Evolutionary conservation across 495 filamentous ascomycete genomes (phyloP).

Genomic region (Jackrogersella minutella): DNA sequence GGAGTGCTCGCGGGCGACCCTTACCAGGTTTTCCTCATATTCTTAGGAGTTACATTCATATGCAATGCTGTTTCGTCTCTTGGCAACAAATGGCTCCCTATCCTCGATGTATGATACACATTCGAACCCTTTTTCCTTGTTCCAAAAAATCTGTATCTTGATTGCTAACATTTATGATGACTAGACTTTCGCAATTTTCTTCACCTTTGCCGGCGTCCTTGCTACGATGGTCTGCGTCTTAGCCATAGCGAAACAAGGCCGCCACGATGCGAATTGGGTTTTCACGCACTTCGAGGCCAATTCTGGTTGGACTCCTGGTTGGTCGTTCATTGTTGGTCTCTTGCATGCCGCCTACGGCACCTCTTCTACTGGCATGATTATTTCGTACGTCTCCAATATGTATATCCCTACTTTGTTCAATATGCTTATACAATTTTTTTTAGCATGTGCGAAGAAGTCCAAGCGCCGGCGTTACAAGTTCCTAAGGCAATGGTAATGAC

Average conservation of each 20-base stretch:
- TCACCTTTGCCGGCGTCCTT: constrained; percentile 58
- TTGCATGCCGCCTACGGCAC: constrained; percentile 60
- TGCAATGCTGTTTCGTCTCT: constrained; percentile 64
- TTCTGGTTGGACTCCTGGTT: constrained; percentile 59
- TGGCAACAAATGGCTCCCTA: constrained; percentile 63
- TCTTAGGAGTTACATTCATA: constrained; percentile 63
- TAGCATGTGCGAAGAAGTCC: constrained; percentile 61
- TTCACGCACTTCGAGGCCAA: constrained; percentile 56
- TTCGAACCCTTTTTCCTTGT: neutral
- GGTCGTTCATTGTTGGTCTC: constrained; percentile 59
- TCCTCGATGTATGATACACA: constrained; percentile 58
- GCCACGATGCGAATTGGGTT: constrained; percentile 50
- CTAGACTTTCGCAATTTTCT: constrained; percentile 60
- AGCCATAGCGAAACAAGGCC: constrained; percentile 55
- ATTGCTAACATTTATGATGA: neutral
- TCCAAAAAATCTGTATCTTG: neutral
- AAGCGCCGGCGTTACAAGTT: constrained; percentile 56
- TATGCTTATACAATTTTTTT: constrained; percentile 19
- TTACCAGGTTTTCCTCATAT: constrained; percentile 68
- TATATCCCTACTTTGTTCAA: neutral
- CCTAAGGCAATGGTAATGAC: constrained; percentile 62
- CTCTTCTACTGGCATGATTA: constrained; percentile 63
- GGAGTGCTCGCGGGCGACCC: constrained; percentile 53
- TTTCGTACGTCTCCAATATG: constrained; percentile 46
- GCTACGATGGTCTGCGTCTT: constrained; percentile 55